Evolutionary conservation across 257 asterid genomes (phyloP).

Genomic region (Gynochthodes officinalis): DNA sequence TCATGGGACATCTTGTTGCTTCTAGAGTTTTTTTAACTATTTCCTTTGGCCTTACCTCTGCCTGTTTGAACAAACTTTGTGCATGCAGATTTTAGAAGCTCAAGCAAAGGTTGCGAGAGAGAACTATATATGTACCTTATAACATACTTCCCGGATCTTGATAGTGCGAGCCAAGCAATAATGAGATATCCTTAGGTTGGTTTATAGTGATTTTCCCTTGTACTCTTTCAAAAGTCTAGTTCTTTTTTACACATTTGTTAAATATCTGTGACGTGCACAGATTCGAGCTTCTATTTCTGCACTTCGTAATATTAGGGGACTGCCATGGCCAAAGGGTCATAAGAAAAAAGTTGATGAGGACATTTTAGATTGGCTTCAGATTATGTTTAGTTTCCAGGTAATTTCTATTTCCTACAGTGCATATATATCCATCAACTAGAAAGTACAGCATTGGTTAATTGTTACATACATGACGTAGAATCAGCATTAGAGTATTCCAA

Average conservation of each 20-base stretch:
- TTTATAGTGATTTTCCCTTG: conserved; percentile 13
- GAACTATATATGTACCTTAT: conserved; percentile 82
- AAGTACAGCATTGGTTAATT: background rate
- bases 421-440: background rate
- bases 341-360: conserved; percentile 82
- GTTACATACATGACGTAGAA: background rate
- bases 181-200: conserved; percentile 92
- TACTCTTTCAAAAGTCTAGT: background rate
- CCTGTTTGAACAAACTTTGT: conserved; percentile 12
- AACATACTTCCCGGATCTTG: conserved; percentile 93
- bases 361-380: conserved; percentile 89
- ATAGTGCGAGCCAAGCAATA: conserved; percentile 84
- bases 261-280: conserved; percentile 36
- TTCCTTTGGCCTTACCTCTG: conserved; percentile 6
- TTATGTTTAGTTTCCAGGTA: conserved; percentile 99
- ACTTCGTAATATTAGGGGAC: conserved; percentile 89
- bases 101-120: conserved; percentile 76
- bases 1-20: background rate
- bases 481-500: background rate
- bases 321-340: conserved; percentile 88
- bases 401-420: background rate
- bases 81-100: conserved; percentile 74
- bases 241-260: conserved; percentile 1
- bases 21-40: background rate
- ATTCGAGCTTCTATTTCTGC: conserved; percentile 93